phyloP scores from a whole-genome alignment of 1,284 basidiomycete genomes.

The Microbotryum silenes-acaulis region DNA sequence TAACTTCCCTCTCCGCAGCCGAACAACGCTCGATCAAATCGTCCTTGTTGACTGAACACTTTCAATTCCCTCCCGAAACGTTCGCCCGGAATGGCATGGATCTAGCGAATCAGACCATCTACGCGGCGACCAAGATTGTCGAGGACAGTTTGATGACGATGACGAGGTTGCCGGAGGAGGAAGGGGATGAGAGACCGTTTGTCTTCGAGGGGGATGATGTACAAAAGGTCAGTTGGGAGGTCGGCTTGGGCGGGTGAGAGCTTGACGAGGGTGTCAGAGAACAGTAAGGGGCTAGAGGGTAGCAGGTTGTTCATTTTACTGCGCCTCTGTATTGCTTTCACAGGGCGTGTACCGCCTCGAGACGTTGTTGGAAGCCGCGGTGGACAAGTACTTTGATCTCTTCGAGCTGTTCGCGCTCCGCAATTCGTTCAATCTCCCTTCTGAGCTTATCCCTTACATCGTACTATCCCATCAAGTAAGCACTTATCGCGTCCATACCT shows the following conservation, averaged over 20 bases:
- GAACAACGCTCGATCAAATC: conserved; percentile 7
- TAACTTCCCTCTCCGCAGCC: neutral
- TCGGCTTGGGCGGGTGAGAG: too few species aligned
- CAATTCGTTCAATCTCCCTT: conserved; percentile 30
- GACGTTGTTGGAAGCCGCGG: conserved; percentile 32
- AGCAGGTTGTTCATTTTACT: neutral
- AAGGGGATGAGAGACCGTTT: conserved; percentile 2
- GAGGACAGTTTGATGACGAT: conserved; percentile 5
- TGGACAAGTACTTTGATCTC: conserved; percentile 35
- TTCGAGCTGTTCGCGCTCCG: conserved; percentile 34
- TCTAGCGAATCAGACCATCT: conserved; percentile 26
- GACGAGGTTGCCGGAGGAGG: conserved; percentile 6
- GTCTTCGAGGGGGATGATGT: conserved; percentile 11
- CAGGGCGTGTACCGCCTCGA: conserved; percentile 34
- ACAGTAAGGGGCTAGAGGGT: too few species aligned
- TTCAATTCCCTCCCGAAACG: conserved; percentile 27
- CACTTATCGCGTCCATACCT: neutral
- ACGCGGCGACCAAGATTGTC: conserved; percentile 12
- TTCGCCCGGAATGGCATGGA: conserved; percentile 30
- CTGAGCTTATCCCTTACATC: conserved; percentile 30
- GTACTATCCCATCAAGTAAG: conserved; percentile 29
- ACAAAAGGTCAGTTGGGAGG: conserved; percentile 1
- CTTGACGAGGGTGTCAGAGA: too few species aligned
- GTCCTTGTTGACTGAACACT: conserved; percentile 24
- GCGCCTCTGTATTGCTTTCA: neutral